Conservation (phyloP, 1,284 basidiomycete genomes). For the Singerocomus inundabilis region DNA sequence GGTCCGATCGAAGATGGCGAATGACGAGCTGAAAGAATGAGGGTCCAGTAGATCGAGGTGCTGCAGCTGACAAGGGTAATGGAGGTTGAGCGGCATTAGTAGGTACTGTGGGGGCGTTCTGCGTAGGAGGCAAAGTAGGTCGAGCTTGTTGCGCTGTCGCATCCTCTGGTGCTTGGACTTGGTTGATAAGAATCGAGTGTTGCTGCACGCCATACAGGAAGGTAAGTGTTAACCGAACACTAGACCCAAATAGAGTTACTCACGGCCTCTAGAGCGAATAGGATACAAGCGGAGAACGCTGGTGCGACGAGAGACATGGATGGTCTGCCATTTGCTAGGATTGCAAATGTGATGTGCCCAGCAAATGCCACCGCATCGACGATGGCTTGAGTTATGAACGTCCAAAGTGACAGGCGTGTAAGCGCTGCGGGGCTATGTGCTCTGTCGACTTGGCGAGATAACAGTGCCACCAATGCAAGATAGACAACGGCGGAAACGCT, state of each 20-base stretch:
- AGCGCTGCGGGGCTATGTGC: conserved; percentile 79
- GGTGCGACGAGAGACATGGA: conserved; percentile 79
- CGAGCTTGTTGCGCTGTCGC: conserved; percentile 33
- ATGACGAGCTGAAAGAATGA: conserved; percentile 52
- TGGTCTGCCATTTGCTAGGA: conserved; percentile 75
- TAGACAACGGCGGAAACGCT: conserved; percentile 68
- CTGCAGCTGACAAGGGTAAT: conserved; percentile 13
- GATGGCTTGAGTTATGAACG: conserved; percentile 73
- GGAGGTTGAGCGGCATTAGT: conserved; percentile 16
- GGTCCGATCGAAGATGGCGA: conserved; percentile 62
- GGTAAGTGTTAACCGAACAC: conserved; percentile 1
- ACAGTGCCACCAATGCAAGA: conserved; percentile 61
- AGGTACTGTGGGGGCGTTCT: not conserved
- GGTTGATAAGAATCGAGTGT: conserved; percentile 76
- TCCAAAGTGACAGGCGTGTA: conserved; percentile 77
- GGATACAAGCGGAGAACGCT: conserved; percentile 71
- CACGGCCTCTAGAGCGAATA: conserved; percentile 75
- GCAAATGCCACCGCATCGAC: conserved; percentile 82
- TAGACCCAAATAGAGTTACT: conserved; percentile 25
- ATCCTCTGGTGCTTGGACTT: conserved; percentile 81
- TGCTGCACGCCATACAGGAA: conserved; percentile 50
- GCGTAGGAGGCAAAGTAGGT: conserved; percentile 7
- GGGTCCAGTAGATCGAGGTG: conserved; percentile 17
- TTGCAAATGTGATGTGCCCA: conserved; percentile 81
- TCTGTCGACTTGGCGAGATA: conserved; percentile 69